Evolutionary conservation across 176 grass and related monocot species (phyloP), one percentile per base, ranked within the genome.

Genomic region (Miscanthus lutarioriparius): DNA sequence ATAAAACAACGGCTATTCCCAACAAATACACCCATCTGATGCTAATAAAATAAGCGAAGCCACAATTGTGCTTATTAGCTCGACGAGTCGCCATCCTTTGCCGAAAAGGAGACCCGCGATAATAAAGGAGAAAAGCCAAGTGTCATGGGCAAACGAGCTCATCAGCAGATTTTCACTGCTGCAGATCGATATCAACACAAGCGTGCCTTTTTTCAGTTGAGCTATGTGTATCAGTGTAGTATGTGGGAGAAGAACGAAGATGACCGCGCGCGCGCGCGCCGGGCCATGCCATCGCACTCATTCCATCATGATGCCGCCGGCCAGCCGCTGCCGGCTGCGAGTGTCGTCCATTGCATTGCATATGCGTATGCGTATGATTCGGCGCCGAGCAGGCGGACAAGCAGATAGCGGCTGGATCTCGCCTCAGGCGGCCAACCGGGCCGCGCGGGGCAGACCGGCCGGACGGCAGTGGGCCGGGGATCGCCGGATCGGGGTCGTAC

Each of bases 261-360:
- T 56, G 53, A n/a, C 53, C 20, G 7, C 48, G 48, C 48, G 4
- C 14, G 4, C 14, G 13, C 15, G 10, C 22, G 70, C 5, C n/a
- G 43, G 44, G 8, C 16, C 32, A 74, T 53, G 16, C 48, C 48
- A 53, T 49, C 75, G 27, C 44, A 92, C 64, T 89, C 43, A 90
- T 88, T 80, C 71, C 70, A 69, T 10, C 68, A 92, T 90, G 88
- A 82, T 92, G 85, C 40, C 74, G 41, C 38, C 67, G 35, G 35
- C 48, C 47, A 49, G 35, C 32, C 26, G 1, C 28, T 14, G 64
- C 30, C 54, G 66, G 79, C 45, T 70, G 49, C 53, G 89, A 75
- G 40, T 28, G 15, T 1, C 33, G 22, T 3, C 25, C 2, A 59
- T 10, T 58, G 30, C 30, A 10, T 3, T 67, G 17, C 33, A 33